Evolutionary conservation across 352 stramenopile species (phyloP).

Genomic region (Thalassiosira hispida): DNA sequence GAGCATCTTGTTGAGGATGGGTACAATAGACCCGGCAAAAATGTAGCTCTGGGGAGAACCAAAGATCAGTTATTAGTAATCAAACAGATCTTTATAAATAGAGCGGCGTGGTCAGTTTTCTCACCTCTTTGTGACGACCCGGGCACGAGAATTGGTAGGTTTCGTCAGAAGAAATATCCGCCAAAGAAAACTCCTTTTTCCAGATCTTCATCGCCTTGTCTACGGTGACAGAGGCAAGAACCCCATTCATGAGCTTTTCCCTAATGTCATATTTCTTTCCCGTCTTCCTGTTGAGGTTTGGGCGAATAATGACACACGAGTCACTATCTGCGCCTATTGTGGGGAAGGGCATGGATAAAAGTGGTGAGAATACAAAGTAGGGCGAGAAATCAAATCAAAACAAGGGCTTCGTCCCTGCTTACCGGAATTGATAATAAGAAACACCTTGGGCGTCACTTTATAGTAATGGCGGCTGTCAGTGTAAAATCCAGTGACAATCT

Average conservation of each 20-base stretch:
- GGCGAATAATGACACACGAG: constrained; percentile 11
- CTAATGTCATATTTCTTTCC: not conserved
- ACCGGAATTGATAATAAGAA: constrained; percentile 31
- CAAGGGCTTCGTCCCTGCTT: not conserved
- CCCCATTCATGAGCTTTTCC: not conserved
- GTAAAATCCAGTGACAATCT: constrained; percentile 31
- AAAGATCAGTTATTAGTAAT: not conserved
- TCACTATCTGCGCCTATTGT: constrained; percentile 23
- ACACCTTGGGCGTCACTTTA: constrained; percentile 26
- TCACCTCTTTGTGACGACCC: constrained; percentile 18
- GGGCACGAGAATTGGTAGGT: constrained; percentile 23
- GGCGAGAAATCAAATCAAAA: not conserved
- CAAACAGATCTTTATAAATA: constrained; percentile 6
- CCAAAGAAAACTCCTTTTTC: constrained; percentile 35
- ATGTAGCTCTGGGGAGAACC: constrained; percentile 10
- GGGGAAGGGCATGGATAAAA: not conserved
- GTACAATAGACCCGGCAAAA: constrained; percentile 26
- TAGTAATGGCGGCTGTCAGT: constrained; percentile 10
- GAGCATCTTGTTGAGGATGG: constrained; percentile 39
- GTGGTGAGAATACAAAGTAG: not conserved
- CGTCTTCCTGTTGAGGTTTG: constrained; percentile 12
- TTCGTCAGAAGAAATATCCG: constrained; percentile 15
- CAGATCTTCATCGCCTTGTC: constrained; percentile 23
- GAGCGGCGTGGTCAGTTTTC: too few relatives aligned
- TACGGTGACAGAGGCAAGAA: not conserved